Conservation (phyloP, 345 rosid species). For the Syzygium oleosum region DNA sequence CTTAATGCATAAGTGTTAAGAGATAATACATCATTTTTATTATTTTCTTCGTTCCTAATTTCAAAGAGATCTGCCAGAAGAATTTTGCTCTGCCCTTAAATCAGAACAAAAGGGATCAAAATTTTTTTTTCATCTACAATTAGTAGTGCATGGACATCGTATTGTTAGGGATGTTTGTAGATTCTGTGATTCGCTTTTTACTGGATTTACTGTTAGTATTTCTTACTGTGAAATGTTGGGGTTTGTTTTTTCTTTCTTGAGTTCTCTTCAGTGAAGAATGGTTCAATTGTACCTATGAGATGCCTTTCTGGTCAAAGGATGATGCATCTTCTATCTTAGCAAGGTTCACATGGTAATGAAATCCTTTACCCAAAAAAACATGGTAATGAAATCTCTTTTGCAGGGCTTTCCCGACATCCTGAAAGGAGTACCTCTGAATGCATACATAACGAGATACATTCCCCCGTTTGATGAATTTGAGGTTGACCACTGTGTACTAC, state of each 20-base stretch:
- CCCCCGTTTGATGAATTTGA: conserved; percentile 96
- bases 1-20: not conserved
- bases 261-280: not conserved
- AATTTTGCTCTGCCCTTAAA: not conserved
- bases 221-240: not conserved
- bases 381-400: conserved; percentile 10
- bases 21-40: not conserved
- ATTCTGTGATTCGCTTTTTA: not conserved
- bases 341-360: not conserved
- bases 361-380: too few species aligned
- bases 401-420: conserved; percentile 93
- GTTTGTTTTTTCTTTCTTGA: not conserved
- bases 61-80: not conserved
- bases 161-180: not conserved
- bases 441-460: conserved; percentile 68
- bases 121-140: not conserved
- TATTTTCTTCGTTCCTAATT: not conserved
- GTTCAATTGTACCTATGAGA: not conserved
- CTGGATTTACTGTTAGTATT: not conserved
- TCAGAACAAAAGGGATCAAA: not conserved
- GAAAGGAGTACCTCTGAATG: conserved; percentile 53
- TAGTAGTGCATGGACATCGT: not conserved
- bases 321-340: not conserved
- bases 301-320: not conserved
- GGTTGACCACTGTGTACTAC: conserved; percentile 71